Evolutionary conservation across 352 stramenopile genomes (phyloP), one percentile per base, ranked within the genome.

Genomic region (Globisporangium cystogenes): DNA sequence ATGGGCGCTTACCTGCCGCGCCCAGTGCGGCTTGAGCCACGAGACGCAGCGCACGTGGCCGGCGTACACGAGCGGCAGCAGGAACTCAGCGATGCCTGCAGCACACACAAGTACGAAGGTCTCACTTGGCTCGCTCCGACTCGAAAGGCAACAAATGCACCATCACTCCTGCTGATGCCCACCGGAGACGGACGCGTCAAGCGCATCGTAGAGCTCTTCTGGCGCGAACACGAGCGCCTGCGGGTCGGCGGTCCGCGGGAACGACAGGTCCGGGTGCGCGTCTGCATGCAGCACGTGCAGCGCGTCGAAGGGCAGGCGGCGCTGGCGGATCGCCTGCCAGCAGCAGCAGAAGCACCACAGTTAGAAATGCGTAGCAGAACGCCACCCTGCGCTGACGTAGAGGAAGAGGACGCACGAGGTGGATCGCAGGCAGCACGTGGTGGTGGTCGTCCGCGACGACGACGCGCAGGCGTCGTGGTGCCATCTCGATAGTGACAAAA

Each of bases 1-100:
- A 14, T 10, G 6, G 29, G 57, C 65, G 10, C 45, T 4, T 7
- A 83, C 76, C 62, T 96, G 86, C 14, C 40, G 62, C 2, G 83
- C 75, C 86, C 86, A 96, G 4, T 68, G 67, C n/a, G 85, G 72
- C 51, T 92, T 90, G 48, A 95, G 63, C 86, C 86, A 96, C 42
- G 74, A 74, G 58, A 96, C 62, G 35, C 74, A 67, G 31, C 63
- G 71, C 36, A 93, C 78, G 49, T 96, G 86, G 2, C 85, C 85
- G 31, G 79, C 82, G 48, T 81, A 90, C 16, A 90, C 74, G 15
- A 92, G 50, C 12, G 86, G 86, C 35, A 95, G 53, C 33, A 93
- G 64, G 48, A 96, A 96, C 55, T 95, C 86, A 10, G 86, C 84
- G 57, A 95, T 96, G 16, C 85, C 86, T 65, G 51, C 51, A 39